Evolutionary conservation across 129 eudicot species (phyloP).

Genomic region (Tagetes erecta): DNA sequence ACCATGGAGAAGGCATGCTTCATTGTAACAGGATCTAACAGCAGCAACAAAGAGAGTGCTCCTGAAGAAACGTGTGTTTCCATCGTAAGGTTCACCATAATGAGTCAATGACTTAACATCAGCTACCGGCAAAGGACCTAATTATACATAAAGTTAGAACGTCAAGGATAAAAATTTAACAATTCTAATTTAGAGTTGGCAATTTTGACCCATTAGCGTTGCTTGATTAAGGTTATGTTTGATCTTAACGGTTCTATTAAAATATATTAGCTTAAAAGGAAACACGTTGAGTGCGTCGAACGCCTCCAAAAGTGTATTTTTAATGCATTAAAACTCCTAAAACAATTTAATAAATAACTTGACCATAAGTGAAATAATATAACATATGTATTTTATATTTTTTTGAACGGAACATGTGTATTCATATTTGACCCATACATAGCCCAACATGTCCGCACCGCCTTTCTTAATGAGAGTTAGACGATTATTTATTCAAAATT

Average conservation of each 20-base stretch:
- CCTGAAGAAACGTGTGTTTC: conserved; percentile 94
- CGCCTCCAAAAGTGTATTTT: background rate
- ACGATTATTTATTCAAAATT: background rate
- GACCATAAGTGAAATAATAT: background rate
- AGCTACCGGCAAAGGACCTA: conserved; percentile 92
- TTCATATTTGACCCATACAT: background rate
- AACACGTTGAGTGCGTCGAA: background rate
- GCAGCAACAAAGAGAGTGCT: conserved; percentile 99
- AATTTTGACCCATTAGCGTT: background rate
- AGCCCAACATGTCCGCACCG: conserved; percentile 6
- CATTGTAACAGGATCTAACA: conserved; percentile 89
- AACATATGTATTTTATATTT: background rate
- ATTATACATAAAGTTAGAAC: conserved; percentile 20
- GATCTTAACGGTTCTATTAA: background rate
- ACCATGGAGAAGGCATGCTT: conserved; percentile 95
- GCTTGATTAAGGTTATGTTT: background rate
- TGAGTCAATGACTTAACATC: conserved; percentile 94
- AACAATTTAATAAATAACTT: background rate
- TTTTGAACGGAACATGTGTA: background rate
- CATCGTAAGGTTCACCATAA: conserved; percentile 98
- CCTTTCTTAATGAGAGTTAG: background rate
- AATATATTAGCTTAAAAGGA: background rate
- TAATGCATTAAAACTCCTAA: background rate
- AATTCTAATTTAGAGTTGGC: conserved; percentile 13
- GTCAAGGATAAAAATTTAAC: conserved; percentile 12